Evolutionary conservation across 768 basidiomycete genomes (phyloP), one percentile per base, ranked within the genome.

Genomic region (Lyophyllum atratum): DNA sequence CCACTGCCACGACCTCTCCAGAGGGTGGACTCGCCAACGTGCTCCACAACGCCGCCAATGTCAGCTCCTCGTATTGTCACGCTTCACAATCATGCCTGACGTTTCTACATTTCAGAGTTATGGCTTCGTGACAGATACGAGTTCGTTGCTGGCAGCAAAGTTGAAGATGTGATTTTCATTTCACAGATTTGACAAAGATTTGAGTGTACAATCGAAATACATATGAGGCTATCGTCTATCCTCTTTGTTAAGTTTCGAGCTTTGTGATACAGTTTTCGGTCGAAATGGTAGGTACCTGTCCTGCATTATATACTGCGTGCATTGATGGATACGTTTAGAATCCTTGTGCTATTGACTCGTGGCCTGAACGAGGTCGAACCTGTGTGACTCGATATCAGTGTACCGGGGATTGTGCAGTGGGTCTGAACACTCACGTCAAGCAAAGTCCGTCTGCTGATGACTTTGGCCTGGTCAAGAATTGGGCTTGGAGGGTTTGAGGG

Each of bases 1-100:
- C 76, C 49, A 82, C 79, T 17, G 87, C 83, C n/a, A 88, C 87
- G 5, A 83, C 84, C 3, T 84, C 84, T 8, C 85, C 86, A 1
- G 65, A 72, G 6, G 83, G 83, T 28, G 85, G 78, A 4, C 72
- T 81, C 48, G 80, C 82, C 58, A 88, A 80, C 58, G 75, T 87
- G 6, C 67, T 84, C n/a, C 74, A 85, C 59, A 88, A 88, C 62
- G 70, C 78, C 31, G 74, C 70, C 10, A 81, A 81, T 60, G 84
- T 85, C 61, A 68, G 83, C 26, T 28, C n/a, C 29, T 47, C 9
- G 26, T 29, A 12, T 17, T 28, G n/a, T n/a, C n/a, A 4, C 4
- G 3, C 17, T 29, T 29, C 46, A 47, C 28, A 9, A 29, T 47
- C 46, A 47, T 29, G n/a, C n/a, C 26, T 47, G 26, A 47, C n/a